Percentiles rank a stretch among this genome's conserved stretches.
Evolutionary conservation across 202 grass and related monocot genomes (phyloP).

Genomic region (Eragrostis tef): DNA sequence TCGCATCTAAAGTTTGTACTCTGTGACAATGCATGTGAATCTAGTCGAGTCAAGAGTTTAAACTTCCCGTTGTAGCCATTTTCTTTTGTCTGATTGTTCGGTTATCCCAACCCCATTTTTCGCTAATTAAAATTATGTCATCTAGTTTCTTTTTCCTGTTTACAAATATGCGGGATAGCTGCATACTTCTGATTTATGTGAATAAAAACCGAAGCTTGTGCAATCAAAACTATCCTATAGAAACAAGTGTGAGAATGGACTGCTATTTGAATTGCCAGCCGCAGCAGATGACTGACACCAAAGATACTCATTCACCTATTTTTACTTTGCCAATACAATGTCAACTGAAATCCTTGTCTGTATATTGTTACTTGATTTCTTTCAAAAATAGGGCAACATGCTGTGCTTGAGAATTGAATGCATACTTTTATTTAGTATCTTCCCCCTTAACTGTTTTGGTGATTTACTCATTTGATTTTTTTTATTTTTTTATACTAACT

Average conservation of each 20-base stretch:
- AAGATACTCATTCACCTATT: not conserved
- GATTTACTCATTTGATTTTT: conserved; percentile 23
- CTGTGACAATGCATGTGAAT: not conserved
- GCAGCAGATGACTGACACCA: not conserved
- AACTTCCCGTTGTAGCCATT: not conserved
- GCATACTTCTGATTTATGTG: not conserved
- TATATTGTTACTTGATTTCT: conserved; percentile 14
- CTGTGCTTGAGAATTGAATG: not conserved
- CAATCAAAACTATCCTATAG: too few species aligned
- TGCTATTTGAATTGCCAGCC: not conserved
- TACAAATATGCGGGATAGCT: not conserved
- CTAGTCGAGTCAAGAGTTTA: not conserved
- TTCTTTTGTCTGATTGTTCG: not conserved
- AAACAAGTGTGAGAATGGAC: not conserved
- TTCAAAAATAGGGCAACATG: not conserved
- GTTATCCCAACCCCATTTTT: not conserved
- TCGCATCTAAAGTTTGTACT: too few species aligned
- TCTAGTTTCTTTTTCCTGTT: not conserved
- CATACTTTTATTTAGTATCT: not conserved
- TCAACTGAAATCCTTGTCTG: conserved; percentile 17
- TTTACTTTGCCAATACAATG: not conserved
- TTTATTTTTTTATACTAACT: too few species aligned
- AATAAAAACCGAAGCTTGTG: not conserved
- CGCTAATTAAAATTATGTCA: not conserved
- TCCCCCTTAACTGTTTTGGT: conserved; percentile 20